Evolutionary conservation across 148 eudicot species (phyloP), one percentile per base, ranked within the genome.

Genomic region (Limonium bicolor): DNA sequence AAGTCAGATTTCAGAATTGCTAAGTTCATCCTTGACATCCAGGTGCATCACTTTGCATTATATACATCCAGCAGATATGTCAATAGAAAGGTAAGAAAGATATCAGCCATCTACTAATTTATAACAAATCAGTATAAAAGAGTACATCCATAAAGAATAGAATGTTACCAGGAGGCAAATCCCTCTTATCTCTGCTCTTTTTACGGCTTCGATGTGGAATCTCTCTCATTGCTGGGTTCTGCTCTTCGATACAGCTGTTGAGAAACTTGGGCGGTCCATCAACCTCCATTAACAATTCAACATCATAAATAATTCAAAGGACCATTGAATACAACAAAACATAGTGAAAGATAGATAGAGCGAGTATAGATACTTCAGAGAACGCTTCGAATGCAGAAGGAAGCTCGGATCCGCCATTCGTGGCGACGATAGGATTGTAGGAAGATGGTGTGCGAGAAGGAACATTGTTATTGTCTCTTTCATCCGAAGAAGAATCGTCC

Each of bases 351-450:
- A 7, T 8, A 3, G 3, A 14, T 30, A 32, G 27, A 5, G 43
- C 16, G 8, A 18, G n/a, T 43, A 37, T 23, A 45, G 26, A 23
- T 84, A 90, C 97, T 70, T 84, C 75, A 34, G 95, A 62, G 56
- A 90, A 90, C 1, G 69, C 97, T 36, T 71, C 82, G 35, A 80
- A 40, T 2, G 93, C 95, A n/a, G 97, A 84, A 17, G 97, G 97
- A 39, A 90, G 86, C 15, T 43, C 39, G 27, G 97, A 80, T 52
- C 48, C 62, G 28, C 38, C 28, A 30, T 70, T 59, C 9, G 80
- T 64, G 46, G 70, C 52, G 5, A 64, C 48, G 11, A 67, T 54
- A 12, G 92, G 76, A 48, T 67, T 62, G 58, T 71, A 51, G 17
- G 63, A 35, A 15, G 69, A 50, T 0, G 59, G 70, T 25, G 32